Evolutionary conservation across 495 filamentous ascomycete genomes (phyloP), one percentile per base, ranked within the genome.

Genomic region (Penicillium coprophilum): DNA sequence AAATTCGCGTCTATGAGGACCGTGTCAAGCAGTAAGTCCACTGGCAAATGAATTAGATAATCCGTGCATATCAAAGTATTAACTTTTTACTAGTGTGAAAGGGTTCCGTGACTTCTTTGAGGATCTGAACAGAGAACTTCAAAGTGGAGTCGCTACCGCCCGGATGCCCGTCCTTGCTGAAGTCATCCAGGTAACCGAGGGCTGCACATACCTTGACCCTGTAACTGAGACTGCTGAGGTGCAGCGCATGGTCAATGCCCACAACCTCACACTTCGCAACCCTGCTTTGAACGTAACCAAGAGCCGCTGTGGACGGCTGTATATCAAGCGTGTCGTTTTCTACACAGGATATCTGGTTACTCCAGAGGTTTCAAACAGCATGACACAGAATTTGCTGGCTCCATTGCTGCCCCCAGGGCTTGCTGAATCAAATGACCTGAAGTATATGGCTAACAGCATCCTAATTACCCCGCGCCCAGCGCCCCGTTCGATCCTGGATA

Each of bases 271-370:
- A 32, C 59, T 56, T 36, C 76, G 76, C 49, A 77, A 68, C 38
- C 66, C 74, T 9, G 62, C 71, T 4, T 50, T 69, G 31, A 70
- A 70, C 28, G 50, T 56, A 39, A 61, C 62, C 31, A 74, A 71
- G 55, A 68, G 68, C 1, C 65, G 61, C 17, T 71, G 66, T 47
- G 60, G 63, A 21, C 79, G 77, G 62, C 66, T 92, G 43, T 74
- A 82, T 49, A 91, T 98, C 68, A 92, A 87, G 69, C 90, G 90
- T 57, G 88, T 85, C 12, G 85, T 96, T 46, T 90, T 93, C 75
- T 97, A 90, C 77, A 96, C 93, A n/a, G 92, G 90, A 38, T 97
- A 97, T 72, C 78, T 96, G 59, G 85, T 98, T 65, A 79, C 82
- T 23, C 75, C 82, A 43, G 66, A 80, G 28, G 88, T 90, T 63